These are phyloP conservation scores for Tetrahymena borealis DNA, from an alignment of 73 alveolate genomes.

Conservation along the genomic window DNA sequence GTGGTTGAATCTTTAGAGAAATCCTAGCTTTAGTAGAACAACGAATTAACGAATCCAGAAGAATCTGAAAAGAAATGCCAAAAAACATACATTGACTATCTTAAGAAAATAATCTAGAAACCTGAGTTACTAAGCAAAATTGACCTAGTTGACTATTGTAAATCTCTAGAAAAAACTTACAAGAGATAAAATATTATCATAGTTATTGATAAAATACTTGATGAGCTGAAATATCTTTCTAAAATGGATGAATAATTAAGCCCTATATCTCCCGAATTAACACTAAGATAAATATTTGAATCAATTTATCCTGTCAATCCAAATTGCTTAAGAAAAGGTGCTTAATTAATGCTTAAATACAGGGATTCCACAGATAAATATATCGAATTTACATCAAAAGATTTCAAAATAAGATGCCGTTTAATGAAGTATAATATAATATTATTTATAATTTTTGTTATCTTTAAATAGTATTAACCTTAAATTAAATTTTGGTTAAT, in stretches of 20 bases:
- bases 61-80: too few species aligned
- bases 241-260: neutral
- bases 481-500: too few species aligned
- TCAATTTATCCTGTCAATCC: neutral
- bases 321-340: neutral
- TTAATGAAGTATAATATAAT: neutral
- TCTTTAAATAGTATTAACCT: too few species aligned
- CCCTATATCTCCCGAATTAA: neutral
- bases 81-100: too few species aligned
- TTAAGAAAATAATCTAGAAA: neutral
- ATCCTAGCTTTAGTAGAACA: neutral
- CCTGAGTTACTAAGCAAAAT: neutral
- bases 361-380: neutral
- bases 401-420: neutral
- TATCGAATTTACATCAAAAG: neutral
- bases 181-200: neutral
- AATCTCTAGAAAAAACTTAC: neutral
- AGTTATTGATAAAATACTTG: neutral
- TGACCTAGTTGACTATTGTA: neutral
- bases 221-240: neutral
- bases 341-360: neutral
- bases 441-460: neutral
- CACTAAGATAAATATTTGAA: neutral
- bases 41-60: too few species aligned
- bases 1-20: neutral